Evolutionary conservation across 169 alveolate genomes (phyloP), one percentile per base, ranked within the genome.

Genomic region (Plasmodium adleri): DNA sequence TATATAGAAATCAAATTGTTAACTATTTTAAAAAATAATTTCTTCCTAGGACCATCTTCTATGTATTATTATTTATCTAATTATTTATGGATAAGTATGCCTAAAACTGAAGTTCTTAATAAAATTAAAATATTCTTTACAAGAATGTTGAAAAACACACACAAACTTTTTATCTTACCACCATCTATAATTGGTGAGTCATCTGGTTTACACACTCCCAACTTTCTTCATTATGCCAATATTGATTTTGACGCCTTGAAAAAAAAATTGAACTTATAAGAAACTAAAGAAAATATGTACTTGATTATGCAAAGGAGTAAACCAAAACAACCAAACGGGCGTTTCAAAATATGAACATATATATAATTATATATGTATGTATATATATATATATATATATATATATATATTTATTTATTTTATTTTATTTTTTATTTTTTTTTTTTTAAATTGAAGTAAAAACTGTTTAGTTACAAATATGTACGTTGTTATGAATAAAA

Each of bases 111-210:
- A n/a, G 12, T 86, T 64, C 32, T 28, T 50, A 17, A 86, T 0
- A 86, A 86, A 49, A 56, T 86, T 17, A 39, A 72, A 63, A 67
- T 52, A 28, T 86, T 86, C 64, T 86, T 86, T 52, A 71, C 64
- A 24, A 47, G 87, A 24, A 47, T 45, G 9, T 50, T 60, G 4
- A 73, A 72, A 63, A 86, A 86, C 50, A 70, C 70, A 7, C 92
- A 86, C 62, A 86, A 86, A 64, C 52, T 86, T 8, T 73, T 86
- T 39, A 60, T 86, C 20, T 56, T 86, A 15, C 92, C 92, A n/a
- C 92, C 86, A 1, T 9, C 92, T 17, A 28, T 72, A 32, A 22
- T 12, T n/a, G 56, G 68, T 62, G 92, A 86, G 22, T 62, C 74
- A 3, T 86, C 87, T 13, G 92, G 88, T 2, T 1, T 86, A 24